These are phyloP conservation scores for Limnanthes douglasii DNA, from an alignment of 345 rosid genomes.

Conservation along the genomic window DNA sequence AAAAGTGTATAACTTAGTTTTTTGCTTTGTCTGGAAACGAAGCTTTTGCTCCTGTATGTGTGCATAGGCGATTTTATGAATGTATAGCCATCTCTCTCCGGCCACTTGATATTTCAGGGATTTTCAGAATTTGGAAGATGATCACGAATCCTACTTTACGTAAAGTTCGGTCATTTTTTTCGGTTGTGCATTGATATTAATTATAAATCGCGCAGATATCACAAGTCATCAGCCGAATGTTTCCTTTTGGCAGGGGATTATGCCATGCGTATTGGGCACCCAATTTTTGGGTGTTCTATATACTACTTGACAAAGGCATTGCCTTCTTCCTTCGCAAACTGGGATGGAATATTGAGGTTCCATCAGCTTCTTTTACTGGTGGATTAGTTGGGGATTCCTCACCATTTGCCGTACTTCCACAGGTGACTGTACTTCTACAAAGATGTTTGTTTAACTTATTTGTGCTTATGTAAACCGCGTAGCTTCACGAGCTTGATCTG, in stretches of 20 bases:
- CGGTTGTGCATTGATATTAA: conserved; percentile 9
- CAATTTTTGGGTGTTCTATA: conserved; percentile 90
- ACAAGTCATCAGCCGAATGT: conserved; percentile 65
- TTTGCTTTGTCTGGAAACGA: too few relatives aligned
- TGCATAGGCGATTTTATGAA: too few relatives aligned
- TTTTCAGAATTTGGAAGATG: too few relatives aligned
- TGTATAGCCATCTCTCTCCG: too few relatives aligned
- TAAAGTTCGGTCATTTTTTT: not conserved
- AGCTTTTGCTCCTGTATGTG: too few relatives aligned
- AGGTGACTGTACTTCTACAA: conserved; percentile 18
- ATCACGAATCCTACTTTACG: too few relatives aligned
- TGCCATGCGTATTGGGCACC: conserved; percentile 99
- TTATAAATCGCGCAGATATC: conserved; percentile 42
- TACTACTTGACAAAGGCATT: conserved; percentile 58
- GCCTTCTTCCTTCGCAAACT: conserved; percentile 39
- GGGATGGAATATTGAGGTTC: conserved; percentile 31
- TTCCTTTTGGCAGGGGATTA: conserved; percentile 96
- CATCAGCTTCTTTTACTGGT: conserved; percentile 77
- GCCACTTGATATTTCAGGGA: too few relatives aligned
- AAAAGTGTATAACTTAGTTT: conserved; percentile 1
- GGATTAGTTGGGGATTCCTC: conserved; percentile 81
- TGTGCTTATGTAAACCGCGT: too few relatives aligned
- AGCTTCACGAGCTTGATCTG: not conserved
- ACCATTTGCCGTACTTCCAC: conserved; percentile 63
- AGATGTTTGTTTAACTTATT: not conserved